Evolutionary conservation across 2,329 filamentous ascomycete genomes (phyloP).

Genomic region (Fusarium sp.): DNA sequence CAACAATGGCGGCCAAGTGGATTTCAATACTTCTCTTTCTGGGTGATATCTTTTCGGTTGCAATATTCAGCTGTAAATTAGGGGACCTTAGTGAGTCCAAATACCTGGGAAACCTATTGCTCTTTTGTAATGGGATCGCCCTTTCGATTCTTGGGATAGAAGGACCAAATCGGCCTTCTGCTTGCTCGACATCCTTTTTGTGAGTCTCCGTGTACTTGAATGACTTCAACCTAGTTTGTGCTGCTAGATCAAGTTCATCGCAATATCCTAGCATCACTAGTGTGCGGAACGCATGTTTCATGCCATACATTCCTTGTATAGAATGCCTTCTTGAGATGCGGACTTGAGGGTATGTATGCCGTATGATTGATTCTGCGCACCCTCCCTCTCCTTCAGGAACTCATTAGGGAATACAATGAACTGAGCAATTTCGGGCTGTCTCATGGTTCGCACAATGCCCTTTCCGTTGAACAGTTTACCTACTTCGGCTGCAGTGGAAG

Average conservation of each 20-base stretch:
- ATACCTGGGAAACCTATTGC: neutral
- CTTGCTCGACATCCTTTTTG: neutral
- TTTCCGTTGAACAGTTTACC: neutral
- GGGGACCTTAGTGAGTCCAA: accelerated
- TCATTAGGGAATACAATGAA: neutral
- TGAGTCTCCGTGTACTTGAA: neutral
- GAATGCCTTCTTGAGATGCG: neutral
- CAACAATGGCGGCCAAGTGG: neutral
- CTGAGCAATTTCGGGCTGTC: neutral
- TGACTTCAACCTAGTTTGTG: neutral
- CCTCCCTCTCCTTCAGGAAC: neutral
- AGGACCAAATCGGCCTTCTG: neutral
- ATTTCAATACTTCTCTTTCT: neutral
- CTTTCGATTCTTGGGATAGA: neutral
- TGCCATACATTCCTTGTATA: neutral
- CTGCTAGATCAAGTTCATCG: neutral
- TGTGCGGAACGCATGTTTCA: neutral
- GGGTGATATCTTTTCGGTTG: neutral
- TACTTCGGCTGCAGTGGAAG: neutral
- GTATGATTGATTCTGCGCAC: neutral
- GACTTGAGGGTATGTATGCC: neutral
- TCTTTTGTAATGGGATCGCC: neutral
- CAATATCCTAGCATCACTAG: neutral
- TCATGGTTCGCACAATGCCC: neutral
- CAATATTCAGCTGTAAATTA: neutral